phyloP scores from a whole-genome alignment of 2,329 filamentous ascomycete genomes.

The Fusarium palustre region DNA sequence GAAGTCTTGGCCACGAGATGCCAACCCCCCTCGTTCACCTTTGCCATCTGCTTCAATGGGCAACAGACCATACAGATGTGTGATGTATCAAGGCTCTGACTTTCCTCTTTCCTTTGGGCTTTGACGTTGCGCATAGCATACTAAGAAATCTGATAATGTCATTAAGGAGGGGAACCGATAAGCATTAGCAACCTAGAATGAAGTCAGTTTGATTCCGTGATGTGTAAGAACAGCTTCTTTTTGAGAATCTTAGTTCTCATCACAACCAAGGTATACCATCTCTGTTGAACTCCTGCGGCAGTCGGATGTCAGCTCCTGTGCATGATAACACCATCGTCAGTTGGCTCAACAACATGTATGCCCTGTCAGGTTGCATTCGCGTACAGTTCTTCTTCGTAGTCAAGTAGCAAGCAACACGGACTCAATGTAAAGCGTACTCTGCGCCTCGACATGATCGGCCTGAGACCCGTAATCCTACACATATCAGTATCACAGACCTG shows the following conservation, averaged over 20 bases:
- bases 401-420: neutral
- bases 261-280: neutral
- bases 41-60: constrained; percentile 42
- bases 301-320: neutral
- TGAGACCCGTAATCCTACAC: neutral
- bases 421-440: neutral
- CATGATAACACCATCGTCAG: neutral
- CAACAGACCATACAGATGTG: constrained; percentile 42
- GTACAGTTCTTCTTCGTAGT: neutral
- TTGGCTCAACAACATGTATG: neutral
- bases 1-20: constrained; percentile 46
- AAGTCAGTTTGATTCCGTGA: constrained; percentile 34
- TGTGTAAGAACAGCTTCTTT: constrained; percentile 1
- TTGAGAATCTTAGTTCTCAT: neutral
- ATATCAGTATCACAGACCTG: constrained; percentile 12
- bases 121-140: constrained; percentile 28
- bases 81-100: constrained; percentile 34
- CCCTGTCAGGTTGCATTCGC: neutral
- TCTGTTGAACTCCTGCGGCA: neutral
- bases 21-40: constrained; percentile 30
- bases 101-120: constrained; percentile 25
- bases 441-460: neutral
- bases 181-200: constrained; percentile 34
- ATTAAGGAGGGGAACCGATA: constrained; percentile 15
- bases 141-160: constrained; percentile 27